Evolutionary conservation across 83 land plant species (phyloP).

Genomic region (Picea abies): DNA sequence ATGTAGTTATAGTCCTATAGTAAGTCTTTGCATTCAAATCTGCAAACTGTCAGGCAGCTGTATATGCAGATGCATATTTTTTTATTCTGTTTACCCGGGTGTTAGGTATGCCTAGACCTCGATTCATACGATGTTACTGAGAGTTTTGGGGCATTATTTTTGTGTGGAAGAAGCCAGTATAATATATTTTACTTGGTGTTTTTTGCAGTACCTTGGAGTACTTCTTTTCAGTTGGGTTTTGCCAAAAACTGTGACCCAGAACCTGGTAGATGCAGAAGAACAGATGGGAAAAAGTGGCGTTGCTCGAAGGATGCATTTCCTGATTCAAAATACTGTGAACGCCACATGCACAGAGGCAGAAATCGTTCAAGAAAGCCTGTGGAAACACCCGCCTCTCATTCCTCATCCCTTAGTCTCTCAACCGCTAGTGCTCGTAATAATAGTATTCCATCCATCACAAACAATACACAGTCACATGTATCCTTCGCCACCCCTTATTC

Average conservation of each 20-base stretch:
- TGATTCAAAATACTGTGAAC: slow-evolving; percentile 65
- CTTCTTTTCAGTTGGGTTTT: slow-evolving; percentile 32
- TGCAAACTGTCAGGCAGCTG: too few species aligned
- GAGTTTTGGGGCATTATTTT: too few species aligned
- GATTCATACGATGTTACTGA: too few species aligned
- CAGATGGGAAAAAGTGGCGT: slow-evolving; percentile 68
- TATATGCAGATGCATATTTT: too few species aligned
- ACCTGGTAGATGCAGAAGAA: slow-evolving; percentile 61
- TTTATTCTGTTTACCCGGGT: too few species aligned
- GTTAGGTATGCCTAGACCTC: too few species aligned
- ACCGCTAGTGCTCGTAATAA: not conserved
- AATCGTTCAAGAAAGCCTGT: slow-evolving; percentile 48
- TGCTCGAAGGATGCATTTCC: slow-evolving; percentile 63
- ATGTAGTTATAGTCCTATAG: too few species aligned
- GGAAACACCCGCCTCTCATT: slow-evolving; percentile 16
- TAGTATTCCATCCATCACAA: not conserved
- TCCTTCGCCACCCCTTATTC: not conserved
- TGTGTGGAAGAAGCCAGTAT: too few species aligned
- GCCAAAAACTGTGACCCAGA: slow-evolving; percentile 47
- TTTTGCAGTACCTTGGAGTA: slow-evolving; percentile 37
- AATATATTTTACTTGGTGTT: too few species aligned
- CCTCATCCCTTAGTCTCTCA: slow-evolving; percentile 13
- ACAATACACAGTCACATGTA: not conserved
- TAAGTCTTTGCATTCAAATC: too few species aligned
- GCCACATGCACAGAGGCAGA: slow-evolving; percentile 72